Conservation (phyloP, 345 rosid genomes). For the Carallia brachiata region DNA sequence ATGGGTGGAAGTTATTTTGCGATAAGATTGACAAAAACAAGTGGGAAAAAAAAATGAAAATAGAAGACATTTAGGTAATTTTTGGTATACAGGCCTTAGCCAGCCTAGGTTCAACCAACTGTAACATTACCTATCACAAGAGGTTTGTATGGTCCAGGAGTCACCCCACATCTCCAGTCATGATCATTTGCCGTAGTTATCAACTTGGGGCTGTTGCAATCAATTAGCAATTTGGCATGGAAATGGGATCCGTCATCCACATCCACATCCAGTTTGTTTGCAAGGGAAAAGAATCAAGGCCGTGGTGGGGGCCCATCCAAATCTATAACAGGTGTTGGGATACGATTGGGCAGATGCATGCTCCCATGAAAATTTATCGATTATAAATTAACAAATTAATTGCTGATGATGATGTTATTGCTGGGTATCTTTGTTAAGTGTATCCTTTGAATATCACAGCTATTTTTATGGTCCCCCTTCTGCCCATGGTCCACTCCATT, state of each 20-base stretch:
- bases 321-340: not conserved
- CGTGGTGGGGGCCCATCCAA: not conserved
- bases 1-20: too few species aligned
- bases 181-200: not conserved
- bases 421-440: too few species aligned
- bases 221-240: too few species aligned
- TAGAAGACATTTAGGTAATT: not conserved
- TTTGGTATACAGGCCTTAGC: not conserved
- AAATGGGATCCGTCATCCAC: not conserved
- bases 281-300: too few species aligned
- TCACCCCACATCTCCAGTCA: not conserved
- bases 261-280: not conserved
- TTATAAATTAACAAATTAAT: not conserved
- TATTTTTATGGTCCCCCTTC: too few species aligned
- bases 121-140: not conserved
- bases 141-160: not conserved
- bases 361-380: not conserved
- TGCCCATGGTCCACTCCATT: not conserved
- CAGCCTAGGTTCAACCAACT: not conserved
- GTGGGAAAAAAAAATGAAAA: not conserved
- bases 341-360: not conserved
- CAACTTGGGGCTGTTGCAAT: too few species aligned
- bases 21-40: too few species aligned
- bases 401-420: not conserved
- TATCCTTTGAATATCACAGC: too few species aligned